Evolutionary conservation across 1,284 basidiomycete species (phyloP), one percentile per base, ranked within the genome.

Genomic region (Crocinoboletus sp.): DNA sequence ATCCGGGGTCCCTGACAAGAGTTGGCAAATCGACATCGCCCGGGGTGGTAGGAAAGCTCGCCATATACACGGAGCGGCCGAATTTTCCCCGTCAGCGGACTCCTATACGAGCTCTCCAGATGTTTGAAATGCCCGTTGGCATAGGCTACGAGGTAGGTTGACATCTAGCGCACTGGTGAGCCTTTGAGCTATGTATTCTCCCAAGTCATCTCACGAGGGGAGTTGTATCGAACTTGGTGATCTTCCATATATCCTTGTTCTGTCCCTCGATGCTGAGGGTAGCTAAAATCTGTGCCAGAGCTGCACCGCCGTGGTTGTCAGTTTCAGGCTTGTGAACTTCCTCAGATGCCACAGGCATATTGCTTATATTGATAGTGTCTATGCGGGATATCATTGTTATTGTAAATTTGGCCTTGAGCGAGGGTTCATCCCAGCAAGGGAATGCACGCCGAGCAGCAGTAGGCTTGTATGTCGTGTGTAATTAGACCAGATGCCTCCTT

Each of bases 381-480:
- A 70, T 72, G 50, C 84, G 83, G 25, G 92, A 92, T 54, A 99
- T 80, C 74, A 97, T 76, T 12, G 85, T 86, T 56, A 97, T 72
- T 46, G 74, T 62, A 66, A 89, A 96, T 3, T 84, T 93, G 6
- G 94, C 88, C 67, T 98, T 98, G 59, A 96, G 75, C 17, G 82
- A 75, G 19, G 95, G 95, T 65, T 98, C 94, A 64, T 97, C 95
- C 89, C 90, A 98, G 66, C 80, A 86, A 22, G 90, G 90, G 66
- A 92, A 89, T 9, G 85, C 84, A 41, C 80, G 74, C 47, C 94
- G 75, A 5, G 93, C 93, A 46, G 84, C 82, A 20, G 92, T 96
- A 15, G 94, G 84, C 82, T 97, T 69, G 43, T 72, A 69, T 49
- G 8, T 35, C 23, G 57, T 58, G 41, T 58, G 60, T 6, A 62